Evolutionary conservation across 129 eudicot species (phyloP), one percentile per base, ranked within the genome.

Genomic region (Erigeron canadensis): DNA sequence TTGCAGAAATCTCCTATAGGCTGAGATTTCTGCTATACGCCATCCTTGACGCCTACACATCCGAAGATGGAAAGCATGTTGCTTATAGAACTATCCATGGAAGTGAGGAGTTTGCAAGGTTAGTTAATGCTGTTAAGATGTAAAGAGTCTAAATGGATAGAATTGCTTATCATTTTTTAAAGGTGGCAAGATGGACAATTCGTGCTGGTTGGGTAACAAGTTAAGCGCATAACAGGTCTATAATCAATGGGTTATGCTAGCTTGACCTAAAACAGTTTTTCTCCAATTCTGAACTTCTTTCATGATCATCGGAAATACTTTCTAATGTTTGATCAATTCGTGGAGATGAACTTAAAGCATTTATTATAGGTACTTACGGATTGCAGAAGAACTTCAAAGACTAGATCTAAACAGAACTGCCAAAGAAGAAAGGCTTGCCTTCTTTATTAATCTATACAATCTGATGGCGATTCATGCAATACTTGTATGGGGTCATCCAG

Each of bases 41-140:
- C 63, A 88, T 88, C 37, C 80, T 83, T 43, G 91, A 88, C 71
- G 89, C 91, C 17, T 88, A 88, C 71, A 48, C 82, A 48, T 86
- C 91, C 23, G 91, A 81, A 77, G 85, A 83, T 79, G 89, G 91
- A 71, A 88, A 54, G 65, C 89, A 81, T 74, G 79, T 88, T 63
- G 91, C 86, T 71, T 88, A 88, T 73, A 79, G 89, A 81, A 88
- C 87, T 79, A 73, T 83, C 68, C 96, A 88, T 60, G 91, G 96
- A 39, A 88, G 87, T 43, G 91, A 88, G 75, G 91, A 88, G 70
- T 88, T 88, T 74, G 91, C 91, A 83, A 83, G 96, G 96, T 88
- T 70, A 59, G 84, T 78, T 69, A 11, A 11, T 23, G 7, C 46
- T 69, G 28, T 72, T 18, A 63, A 28, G 43, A 10, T 47, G 37